Conservation (phyloP, 2,329 filamentous ascomycete species). For the Colletotrichum sp. region DNA sequence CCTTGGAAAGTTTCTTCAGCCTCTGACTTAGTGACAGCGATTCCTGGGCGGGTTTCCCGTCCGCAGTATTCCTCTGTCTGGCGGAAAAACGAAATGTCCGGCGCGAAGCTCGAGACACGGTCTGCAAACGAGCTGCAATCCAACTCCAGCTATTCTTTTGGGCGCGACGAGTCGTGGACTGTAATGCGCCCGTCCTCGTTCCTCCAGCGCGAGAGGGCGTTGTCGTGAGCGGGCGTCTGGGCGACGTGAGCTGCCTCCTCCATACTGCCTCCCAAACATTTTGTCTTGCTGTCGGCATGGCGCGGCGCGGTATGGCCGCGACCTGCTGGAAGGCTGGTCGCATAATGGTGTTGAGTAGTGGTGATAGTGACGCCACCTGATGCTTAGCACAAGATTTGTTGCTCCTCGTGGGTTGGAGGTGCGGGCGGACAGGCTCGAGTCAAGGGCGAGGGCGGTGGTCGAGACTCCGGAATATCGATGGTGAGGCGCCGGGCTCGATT, state of each 20-base stretch:
- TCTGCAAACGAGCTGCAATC: slow-evolving; percentile 6
- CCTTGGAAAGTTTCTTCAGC: slow-evolving; percentile 82
- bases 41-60: slow-evolving; percentile 21
- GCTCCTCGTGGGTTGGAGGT: not conserved
- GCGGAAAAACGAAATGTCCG: slow-evolving; percentile 22
- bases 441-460: not conserved
- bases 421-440: not conserved
- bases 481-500: not conserved
- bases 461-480: not conserved
- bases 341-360: slow-evolving; percentile 3
- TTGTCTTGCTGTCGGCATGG: slow-evolving; percentile 7
- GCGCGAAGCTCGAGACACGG: not conserved
- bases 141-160: slow-evolving; percentile 8
- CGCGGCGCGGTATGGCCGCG: slow-evolving; percentile 5
- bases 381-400: not conserved
- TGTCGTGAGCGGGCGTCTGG: not conserved
- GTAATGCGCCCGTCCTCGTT: not conserved
- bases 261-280: slow-evolving; percentile 9
- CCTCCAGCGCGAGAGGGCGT: not conserved
- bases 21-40: slow-evolving; percentile 67
- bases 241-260: slow-evolving; percentile 3
- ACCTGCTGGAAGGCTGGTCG: slow-evolving; percentile 8
- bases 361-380: not conserved
- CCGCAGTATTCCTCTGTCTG: not conserved
- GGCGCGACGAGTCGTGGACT: not conserved